Base-by-base conservation (phyloP, 768 basidiomycete genomes). In the Porphyrellus cyaneotinctus region DNA sequence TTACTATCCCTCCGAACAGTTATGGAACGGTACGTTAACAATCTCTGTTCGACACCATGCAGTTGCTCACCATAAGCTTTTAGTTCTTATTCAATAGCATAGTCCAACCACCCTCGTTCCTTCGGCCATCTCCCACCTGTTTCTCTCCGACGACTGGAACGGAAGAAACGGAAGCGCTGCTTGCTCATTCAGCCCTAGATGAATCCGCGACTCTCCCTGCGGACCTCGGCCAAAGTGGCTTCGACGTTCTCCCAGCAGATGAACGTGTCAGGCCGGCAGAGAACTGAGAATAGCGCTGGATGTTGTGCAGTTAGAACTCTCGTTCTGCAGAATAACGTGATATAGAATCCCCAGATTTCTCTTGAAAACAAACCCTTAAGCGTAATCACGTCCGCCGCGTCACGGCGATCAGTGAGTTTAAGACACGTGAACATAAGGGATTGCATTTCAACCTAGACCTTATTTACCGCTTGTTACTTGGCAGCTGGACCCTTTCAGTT, bases 1-100 rank as follows among this genome's bases (percentile, higher is more conserved):
- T 66, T 38, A 66, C 23, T 28, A 44, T 48, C 31, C 37, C 46
- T 33, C 28, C 48, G 31, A 32, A 42, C 49, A 91, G 89, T 53
- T 95, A 95, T 67, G 92, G 92, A 65, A 95, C 92, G 64, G 88
- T 90, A 57, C 66, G 75, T 71, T 18, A 17, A 46, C 51, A 5
- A 28, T 48, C 47, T 60, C 49, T 43, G n/a, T n/a, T n/a, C 49
- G 42, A 43, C 22, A 30, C 43, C 47, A 20, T 47, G 36, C 50
- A 26, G 26, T 26, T 36, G 26, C 51, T 64, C 20, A 60, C 50
- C 37, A 36, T 47, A 32, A 11, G 32, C 41, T 45, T 63, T 30
- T 62, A 90, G 80, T 95, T 95, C 78, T 75, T 93, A 37, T 97
- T 95, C 76, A 97, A 97, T 72, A 84, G 87, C 62, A 78, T 97